A percentile compares a stretch with the other conserved stretches of the same genome.
Conservation (phyloP, 1,139 yeast species). For the Yarrowia galli region DNA sequence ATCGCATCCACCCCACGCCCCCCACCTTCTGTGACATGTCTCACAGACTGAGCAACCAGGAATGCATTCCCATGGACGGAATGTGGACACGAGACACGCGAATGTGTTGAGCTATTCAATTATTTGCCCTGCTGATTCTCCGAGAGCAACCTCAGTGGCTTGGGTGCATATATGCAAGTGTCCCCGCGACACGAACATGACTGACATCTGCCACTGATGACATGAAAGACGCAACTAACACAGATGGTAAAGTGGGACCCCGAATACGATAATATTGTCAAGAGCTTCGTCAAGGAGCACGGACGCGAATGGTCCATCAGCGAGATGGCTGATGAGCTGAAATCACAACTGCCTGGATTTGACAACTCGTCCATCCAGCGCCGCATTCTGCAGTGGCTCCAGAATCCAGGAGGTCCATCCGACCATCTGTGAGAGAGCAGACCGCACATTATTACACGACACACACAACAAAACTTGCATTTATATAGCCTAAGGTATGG, state of each 20-base stretch:
- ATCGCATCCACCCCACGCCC: not conserved
- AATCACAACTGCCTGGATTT: constrained; percentile 21
- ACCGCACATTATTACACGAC: not conserved
- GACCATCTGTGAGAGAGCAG: not conserved
- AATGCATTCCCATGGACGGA: not conserved
- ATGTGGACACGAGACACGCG: no score
- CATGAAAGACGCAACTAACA: not conserved
- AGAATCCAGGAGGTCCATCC: constrained; percentile 16
- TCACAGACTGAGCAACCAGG: not conserved
- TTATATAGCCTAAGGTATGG: constrained; percentile 16
- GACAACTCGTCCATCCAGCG: constrained; percentile 28
- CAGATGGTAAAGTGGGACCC: constrained; percentile 31
- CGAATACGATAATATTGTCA: constrained; percentile 18
- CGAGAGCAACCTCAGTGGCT: not conserved
- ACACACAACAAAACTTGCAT: constrained; percentile 21
- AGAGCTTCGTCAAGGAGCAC: constrained; percentile 30
- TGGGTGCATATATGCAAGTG: not conserved
- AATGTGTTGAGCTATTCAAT: no score
- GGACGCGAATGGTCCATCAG: constrained; percentile 37
- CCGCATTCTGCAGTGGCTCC: constrained; percentile 35
- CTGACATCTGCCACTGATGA: no score
- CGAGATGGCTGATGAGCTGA: constrained; percentile 32
- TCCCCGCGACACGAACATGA: not conserved
- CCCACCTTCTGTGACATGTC: not conserved
- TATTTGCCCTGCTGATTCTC: no score